phyloP scores from a whole-genome alignment of 805 yeast genomes.

The Teunomyces gatunensis region DNA sequence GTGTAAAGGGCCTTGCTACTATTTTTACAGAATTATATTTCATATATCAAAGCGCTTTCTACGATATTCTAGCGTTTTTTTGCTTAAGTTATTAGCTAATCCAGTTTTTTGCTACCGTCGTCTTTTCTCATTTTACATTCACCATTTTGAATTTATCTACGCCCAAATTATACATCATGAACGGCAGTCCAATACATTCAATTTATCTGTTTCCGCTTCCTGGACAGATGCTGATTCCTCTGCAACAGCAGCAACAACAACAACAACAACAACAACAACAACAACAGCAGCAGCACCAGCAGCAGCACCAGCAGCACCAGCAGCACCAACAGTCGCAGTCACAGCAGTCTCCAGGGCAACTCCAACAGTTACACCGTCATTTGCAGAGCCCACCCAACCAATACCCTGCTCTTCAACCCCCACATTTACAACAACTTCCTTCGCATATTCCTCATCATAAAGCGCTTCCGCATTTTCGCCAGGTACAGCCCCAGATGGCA shows the following conservation, averaged over 20 bases:
- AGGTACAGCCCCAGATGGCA: conserved; percentile 3
- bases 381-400: conserved; percentile 1
- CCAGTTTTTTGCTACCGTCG: conserved; percentile 4
- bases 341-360: conserved; percentile 4
- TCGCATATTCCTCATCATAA: conserved; percentile 1
- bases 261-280: conserved; percentile 6
- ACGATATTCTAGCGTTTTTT: neutral
- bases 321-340: conserved; percentile 8
- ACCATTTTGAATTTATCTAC: neutral
- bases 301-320: conserved; percentile 8
- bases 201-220: conserved; percentile 5
- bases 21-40: neutral
- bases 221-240: conserved; percentile 1
- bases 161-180: no score
- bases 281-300: conserved; percentile 5
- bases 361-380: conserved; percentile 2
- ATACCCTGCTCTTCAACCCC: conserved; percentile 2
- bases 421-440: neutral
- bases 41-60: neutral
- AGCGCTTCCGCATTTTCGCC: conserved; percentile 2
- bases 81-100: neutral
- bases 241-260: conserved; percentile 7
- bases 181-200: conserved; percentile 8
- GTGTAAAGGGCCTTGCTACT: neutral
- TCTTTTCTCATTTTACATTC: conserved; percentile 3